Percentiles rank a stretch among this genome's conserved stretches.
These are phyloP conservation scores for Suillus clintonianus DNA, from an alignment of 768 basidiomycete species.

Conservation along the genomic window DNA sequence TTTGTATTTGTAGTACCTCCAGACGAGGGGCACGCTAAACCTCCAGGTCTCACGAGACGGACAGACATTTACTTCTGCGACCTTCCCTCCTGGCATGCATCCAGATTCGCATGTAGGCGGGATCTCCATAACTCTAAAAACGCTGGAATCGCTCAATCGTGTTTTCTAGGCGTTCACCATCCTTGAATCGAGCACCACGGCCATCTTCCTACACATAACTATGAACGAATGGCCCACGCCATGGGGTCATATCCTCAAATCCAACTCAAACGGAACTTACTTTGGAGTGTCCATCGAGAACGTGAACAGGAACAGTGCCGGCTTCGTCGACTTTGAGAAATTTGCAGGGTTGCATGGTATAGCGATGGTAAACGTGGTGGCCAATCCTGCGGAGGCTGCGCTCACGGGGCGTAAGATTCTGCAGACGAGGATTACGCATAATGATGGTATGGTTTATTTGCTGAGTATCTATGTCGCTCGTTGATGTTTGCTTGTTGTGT, in stretches of 20 bases:
- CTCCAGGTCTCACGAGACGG: constrained; percentile 94
- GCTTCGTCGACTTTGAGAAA: constrained; percentile 98
- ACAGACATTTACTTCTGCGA: constrained; percentile 75
- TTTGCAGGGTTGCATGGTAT: constrained; percentile 95
- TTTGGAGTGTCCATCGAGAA: constrained; percentile 84
- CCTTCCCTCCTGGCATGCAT: constrained; percentile 89
- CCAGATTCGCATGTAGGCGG: constrained; percentile 82
- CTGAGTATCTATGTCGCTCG: neutral
- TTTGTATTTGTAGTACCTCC: constrained; percentile 44
- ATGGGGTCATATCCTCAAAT: constrained; percentile 93
- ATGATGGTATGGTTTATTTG: constrained; percentile 70
- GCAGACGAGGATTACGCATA: constrained; percentile 92
- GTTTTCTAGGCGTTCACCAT: constrained; percentile 79
- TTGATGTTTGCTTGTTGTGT: neutral
- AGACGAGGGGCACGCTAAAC: constrained; percentile 61
- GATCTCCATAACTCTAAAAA: neutral
- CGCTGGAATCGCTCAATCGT: neutral
- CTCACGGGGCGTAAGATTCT: constrained; percentile 73
- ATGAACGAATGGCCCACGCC: constrained; percentile 75
- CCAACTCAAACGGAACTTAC: constrained; percentile 98
- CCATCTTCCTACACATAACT: constrained; percentile 95
- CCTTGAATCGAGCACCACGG: constrained; percentile 88
- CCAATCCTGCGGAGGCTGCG: constrained; percentile 75
- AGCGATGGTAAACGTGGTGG: constrained; percentile 87
- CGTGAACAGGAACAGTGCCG: constrained; percentile 83